Conservation (phyloP, 2,329 filamentous ascomycete genomes). For the Fusarium falciforme region DNA sequence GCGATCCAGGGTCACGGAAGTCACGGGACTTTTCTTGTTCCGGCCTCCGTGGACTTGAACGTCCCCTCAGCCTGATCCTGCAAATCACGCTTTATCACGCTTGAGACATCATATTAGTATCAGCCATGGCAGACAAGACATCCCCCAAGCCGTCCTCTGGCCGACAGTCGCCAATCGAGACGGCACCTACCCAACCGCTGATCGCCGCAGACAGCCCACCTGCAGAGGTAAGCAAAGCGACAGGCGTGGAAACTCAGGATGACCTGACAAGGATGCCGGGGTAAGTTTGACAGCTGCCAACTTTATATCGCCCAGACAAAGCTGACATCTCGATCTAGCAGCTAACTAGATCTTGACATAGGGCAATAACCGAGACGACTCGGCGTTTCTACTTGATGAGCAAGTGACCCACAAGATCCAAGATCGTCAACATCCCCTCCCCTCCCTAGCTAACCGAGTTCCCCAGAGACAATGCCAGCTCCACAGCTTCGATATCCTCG, state of each 20-base stretch:
- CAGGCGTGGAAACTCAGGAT: background rate
- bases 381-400: background rate
- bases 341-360: background rate
- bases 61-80: background rate
- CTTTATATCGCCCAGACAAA: background rate
- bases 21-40: background rate
- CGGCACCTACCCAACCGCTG: background rate
- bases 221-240: background rate
- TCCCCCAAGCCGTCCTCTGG: background rate
- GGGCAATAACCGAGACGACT: background rate
- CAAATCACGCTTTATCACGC: background rate
- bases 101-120: background rate
- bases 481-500: conserved; percentile 3
- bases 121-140: background rate
- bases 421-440: background rate
- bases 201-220: background rate
- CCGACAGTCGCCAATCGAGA: background rate
- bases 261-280: background rate
- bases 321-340: background rate
- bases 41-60: background rate
- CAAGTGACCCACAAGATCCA: conserved; percentile 1
- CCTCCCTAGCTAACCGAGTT: background rate
- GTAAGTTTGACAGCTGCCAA: background rate
- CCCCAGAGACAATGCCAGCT: conserved; percentile 2
- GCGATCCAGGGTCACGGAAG: background rate